Conservation (phyloP, 202 grass and related monocot genomes). For the Cymbopogon flexuosus region DNA sequence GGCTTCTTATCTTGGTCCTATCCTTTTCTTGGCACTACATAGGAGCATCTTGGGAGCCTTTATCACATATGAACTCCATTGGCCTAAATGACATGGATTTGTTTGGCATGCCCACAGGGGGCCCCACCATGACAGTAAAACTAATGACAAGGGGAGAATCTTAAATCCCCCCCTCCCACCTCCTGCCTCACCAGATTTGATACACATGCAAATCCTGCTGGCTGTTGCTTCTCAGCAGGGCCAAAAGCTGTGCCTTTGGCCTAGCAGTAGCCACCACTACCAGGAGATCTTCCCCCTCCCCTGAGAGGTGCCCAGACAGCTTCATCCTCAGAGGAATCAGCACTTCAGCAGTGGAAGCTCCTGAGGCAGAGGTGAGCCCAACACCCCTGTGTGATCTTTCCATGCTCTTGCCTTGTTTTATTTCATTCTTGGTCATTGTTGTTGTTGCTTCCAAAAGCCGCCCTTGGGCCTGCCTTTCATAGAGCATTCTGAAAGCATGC, state of each 20-base stretch:
- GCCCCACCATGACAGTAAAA: slow-evolving; percentile 52
- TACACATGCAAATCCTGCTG: slow-evolving; percentile 45
- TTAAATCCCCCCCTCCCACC: slow-evolving; percentile 47
- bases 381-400: slow-evolving; percentile 21
- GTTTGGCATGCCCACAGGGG: slow-evolving; percentile 38
- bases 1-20: slow-evolving; percentile 53
- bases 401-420: neutral
- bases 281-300: slow-evolving; percentile 29
- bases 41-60: slow-evolving; percentile 56
- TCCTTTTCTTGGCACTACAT: slow-evolving; percentile 67
- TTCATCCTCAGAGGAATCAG: slow-evolving; percentile 32
- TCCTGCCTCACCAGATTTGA: slow-evolving; percentile 56
- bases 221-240: slow-evolving; percentile 42
- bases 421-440: slow-evolving; percentile 16
- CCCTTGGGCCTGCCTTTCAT: neutral
- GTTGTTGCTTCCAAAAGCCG: neutral
- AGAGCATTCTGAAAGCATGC: neutral
- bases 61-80: slow-evolving; percentile 46
- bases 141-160: slow-evolving; percentile 52
- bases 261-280: slow-evolving; percentile 27
- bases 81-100: slow-evolving; percentile 53
- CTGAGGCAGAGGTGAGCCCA: slow-evolving; percentile 39
- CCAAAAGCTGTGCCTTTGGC: slow-evolving; percentile 26
- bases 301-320: slow-evolving; percentile 29
- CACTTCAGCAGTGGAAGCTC: neutral